Conservation (phyloP, 305 asterid species). For the Solanum chacoense region DNA sequence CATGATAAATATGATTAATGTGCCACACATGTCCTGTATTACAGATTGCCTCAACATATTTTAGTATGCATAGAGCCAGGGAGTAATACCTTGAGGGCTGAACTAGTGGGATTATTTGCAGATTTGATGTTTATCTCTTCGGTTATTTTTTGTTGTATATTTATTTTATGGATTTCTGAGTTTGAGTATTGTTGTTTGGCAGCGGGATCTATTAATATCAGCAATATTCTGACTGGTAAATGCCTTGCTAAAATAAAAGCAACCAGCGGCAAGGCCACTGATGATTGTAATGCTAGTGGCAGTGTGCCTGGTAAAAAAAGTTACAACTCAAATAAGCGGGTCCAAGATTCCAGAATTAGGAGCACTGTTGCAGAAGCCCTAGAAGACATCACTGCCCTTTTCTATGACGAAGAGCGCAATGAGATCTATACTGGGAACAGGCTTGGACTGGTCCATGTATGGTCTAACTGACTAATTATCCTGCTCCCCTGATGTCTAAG, state of each 20-base stretch:
- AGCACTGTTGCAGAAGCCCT: slow-evolving; percentile 81
- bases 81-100: not conserved
- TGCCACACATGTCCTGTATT: not conserved
- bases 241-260: slow-evolving; percentile 90
- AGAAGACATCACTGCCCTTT: slow-evolving; percentile 93
- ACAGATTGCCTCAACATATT: not conserved
- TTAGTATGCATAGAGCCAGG: not conserved
- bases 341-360: slow-evolving; percentile 35
- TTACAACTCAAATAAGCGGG: slow-evolving; percentile 44
- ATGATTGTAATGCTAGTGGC: slow-evolving; percentile 41
- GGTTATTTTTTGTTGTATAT: not conserved
- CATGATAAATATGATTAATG: not conserved
- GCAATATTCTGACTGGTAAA: slow-evolving; percentile 88
- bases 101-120: not conserved
- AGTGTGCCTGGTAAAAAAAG: slow-evolving; percentile 29
- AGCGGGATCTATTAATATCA: slow-evolving; percentile 87
- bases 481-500: not conserved
- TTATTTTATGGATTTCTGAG: not conserved
- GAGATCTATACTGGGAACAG: slow-evolving; percentile 90
- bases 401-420: slow-evolving; percentile 92
- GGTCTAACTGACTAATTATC: slow-evolving; percentile 49
- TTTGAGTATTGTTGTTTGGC: slow-evolving; percentile 16
- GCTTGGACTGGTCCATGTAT: slow-evolving; percentile 81
- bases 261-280: slow-evolving; percentile 33
- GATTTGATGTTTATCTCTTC: not conserved